Evolutionary conservation across 2,329 filamentous ascomycete species (phyloP), one percentile per base, ranked within the genome.

Genomic region (Bipolaris gigantea): DNA sequence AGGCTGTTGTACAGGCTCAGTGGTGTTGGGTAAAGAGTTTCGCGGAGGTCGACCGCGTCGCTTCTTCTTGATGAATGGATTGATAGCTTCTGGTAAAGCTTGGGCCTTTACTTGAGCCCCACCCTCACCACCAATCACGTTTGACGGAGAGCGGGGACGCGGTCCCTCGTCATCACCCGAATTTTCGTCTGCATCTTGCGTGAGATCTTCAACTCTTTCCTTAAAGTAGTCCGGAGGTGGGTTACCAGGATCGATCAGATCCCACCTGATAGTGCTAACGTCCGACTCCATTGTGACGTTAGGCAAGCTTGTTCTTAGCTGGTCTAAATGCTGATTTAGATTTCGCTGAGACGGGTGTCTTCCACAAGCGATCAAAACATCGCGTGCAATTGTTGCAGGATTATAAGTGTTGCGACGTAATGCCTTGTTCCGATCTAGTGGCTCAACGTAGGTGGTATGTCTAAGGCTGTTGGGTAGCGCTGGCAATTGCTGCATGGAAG

Each of bases 291-390:
- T 66, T 39, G 79, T 75, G 5, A 85, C 73, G 9, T 70, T 68
- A 13, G 69, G 65, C 18, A 83, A 75, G 3, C 67, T 75, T 7
- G 72, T 70, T 34, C 74, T 76, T 7, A 84, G 66, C 32, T 75
- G 63, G 50, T 80, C 76, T 55, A 88, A 73, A 72, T 88, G 85
- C 27, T 78, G 76, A 62, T 89, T 89, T 33, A 89, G 70, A 2
- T 77, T 72, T 23, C 79, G 73, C 69, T 85, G 82, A 9, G 80
- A 80, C 0, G 85, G 85, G 66, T 88, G 85, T 53, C 81, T 80
- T 15, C 84, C 84, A 11, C 83, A 78, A 15, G 84, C 82, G 45
- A 88, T 79, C 10, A 89, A 73, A 6, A 89, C 78, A 65, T 88
- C 85, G 46, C 84, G 75, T 4, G 85, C 85, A 55, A 89, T 85